A percentile compares a stretch with the other conserved stretches of the same genome.
Evolutionary conservation across 2,329 filamentous ascomycete genomes (phyloP).

Genomic region (Neocatenulostroma microsporum): DNA sequence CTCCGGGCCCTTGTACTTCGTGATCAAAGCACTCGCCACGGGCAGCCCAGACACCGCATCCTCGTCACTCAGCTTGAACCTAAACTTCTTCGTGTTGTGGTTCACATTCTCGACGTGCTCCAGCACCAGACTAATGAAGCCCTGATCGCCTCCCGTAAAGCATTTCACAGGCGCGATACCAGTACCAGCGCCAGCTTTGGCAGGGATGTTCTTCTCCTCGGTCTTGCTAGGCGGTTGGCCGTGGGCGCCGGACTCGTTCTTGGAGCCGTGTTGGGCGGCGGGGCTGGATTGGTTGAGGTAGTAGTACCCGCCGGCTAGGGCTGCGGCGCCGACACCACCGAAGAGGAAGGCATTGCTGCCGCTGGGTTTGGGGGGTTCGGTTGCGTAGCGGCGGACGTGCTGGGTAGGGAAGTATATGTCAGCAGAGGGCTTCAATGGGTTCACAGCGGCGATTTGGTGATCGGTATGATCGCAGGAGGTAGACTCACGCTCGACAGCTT

Average conservation of each 20-base stretch:
- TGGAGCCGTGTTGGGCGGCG: constrained; percentile 11
- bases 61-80: constrained; percentile 76
- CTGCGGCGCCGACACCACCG: constrained; percentile 49
- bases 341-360: constrained; percentile 55
- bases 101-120: constrained; percentile 72
- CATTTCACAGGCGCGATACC: constrained; percentile 40
- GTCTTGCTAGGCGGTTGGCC: constrained; percentile 23
- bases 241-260: constrained; percentile 18
- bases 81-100: constrained; percentile 90
- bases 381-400: constrained; percentile 67
- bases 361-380: constrained; percentile 45
- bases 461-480: background rate
- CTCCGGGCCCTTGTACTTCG: constrained; percentile 80
- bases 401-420: constrained; percentile 24
- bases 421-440: background rate
- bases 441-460: too few species aligned
- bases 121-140: constrained; percentile 74
- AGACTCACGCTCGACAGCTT: constrained; percentile 27
- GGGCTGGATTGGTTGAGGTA: constrained; percentile 35
- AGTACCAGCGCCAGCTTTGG: constrained; percentile 24
- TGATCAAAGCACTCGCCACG: constrained; percentile 77
- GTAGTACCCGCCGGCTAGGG: constrained; percentile 51
- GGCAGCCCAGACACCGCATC: constrained; percentile 77
- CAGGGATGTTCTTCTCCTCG: constrained; percentile 33
- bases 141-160: constrained; percentile 81